Conservation (phyloP, 2,329 filamentous ascomycete genomes). For the Hypoxylon sp. region DNA sequence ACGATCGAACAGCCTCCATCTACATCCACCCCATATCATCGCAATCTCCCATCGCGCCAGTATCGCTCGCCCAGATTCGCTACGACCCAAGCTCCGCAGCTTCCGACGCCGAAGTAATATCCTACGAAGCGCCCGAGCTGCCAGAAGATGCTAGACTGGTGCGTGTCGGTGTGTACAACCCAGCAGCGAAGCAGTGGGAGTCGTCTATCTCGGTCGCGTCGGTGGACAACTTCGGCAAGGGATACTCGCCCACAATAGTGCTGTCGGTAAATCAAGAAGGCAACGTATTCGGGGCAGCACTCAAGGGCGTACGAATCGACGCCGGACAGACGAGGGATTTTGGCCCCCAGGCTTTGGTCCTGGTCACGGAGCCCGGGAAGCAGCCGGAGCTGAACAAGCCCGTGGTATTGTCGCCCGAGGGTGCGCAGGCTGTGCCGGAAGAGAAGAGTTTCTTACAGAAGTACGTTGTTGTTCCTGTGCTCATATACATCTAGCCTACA, state of each 20-base stretch:
- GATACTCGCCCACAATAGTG: conserved; percentile 68
- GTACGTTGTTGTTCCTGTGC: conserved; percentile 59
- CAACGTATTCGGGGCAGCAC: conserved; percentile 62
- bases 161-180: conserved; percentile 69
- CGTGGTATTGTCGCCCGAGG: conserved; percentile 70
- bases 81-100: conserved; percentile 62
- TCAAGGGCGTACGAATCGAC: conserved; percentile 70
- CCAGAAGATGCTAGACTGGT: conserved; percentile 61
- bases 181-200: conserved; percentile 59
- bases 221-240: conserved; percentile 69
- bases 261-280: conserved; percentile 61
- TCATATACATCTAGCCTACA: background rate
- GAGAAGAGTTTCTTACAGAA: conserved; percentile 77
- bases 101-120: conserved; percentile 59
- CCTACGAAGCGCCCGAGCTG: conserved; percentile 69
- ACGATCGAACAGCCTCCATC: conserved; percentile 60
- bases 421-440: conserved; percentile 66
- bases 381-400: conserved; percentile 72
- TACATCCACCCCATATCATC: conserved; percentile 65
- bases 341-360: conserved; percentile 68
- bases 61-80: conserved; percentile 66
- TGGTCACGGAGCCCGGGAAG: conserved; percentile 61
- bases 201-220: conserved; percentile 68
- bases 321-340: conserved; percentile 74
- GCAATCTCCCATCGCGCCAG: conserved; percentile 50